Evolutionary conservation across 139 green algal genomes (phyloP).

Genomic region (Penium margaritaceum): DNA sequence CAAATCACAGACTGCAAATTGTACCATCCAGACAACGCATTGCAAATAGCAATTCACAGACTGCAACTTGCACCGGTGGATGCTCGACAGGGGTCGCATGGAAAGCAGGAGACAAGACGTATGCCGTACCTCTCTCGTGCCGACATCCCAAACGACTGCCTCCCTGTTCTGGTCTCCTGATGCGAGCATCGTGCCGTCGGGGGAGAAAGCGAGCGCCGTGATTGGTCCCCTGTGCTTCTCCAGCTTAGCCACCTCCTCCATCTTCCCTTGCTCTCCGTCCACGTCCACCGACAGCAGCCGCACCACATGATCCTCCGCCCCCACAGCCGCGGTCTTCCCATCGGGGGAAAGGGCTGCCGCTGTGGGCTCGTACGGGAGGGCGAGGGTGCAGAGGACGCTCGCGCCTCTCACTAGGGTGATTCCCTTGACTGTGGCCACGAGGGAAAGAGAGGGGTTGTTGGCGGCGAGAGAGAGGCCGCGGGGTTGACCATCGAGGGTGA

Average conservation of each 20-base stretch:
- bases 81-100: no score
- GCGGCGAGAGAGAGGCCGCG: no score
- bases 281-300: conserved; percentile 20
- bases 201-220: conserved; percentile 39
- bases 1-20: no score
- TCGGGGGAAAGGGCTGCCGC: conserved; percentile 39
- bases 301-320: conserved; percentile 25
- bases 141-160: conserved; percentile 46
- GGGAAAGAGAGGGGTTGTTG: conserved; percentile 1
- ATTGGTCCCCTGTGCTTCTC: conserved; percentile 36
- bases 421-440: conserved; percentile 19
- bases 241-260: conserved; percentile 17
- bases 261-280: no score
- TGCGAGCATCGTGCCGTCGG: conserved; percentile 40
- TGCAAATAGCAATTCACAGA: no score
- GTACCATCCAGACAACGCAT: no score
- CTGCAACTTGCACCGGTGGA: no score
- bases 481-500: no score
- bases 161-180: conserved; percentile 48
- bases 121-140: conserved; percentile 31
- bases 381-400: conserved; percentile 9
- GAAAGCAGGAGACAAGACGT: no score
- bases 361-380: conserved; percentile 23
- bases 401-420: conserved; percentile 7
- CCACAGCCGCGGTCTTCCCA: conserved; percentile 37